A percentile compares a stretch with the other conserved stretches of the same genome.
These are phyloP conservation scores for Phytopythium kandeliae DNA, from an alignment of 352 stramenopile species.

Conservation along the genomic window DNA sequence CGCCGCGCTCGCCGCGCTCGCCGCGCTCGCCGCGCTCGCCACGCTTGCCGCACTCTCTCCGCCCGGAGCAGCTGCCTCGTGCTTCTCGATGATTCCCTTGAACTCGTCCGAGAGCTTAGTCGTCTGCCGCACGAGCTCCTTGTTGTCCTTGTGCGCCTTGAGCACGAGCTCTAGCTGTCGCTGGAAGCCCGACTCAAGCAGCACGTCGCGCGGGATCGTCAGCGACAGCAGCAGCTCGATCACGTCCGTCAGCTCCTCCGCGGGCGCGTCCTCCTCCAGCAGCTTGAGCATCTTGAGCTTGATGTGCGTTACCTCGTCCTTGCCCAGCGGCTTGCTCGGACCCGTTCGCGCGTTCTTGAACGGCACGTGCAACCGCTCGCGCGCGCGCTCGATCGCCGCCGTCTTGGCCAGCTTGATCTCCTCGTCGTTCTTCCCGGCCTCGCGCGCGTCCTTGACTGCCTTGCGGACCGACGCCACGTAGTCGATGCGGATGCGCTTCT, in stretches of 20 bases:
- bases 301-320: conserved; percentile 78
- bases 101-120: conserved; percentile 79
- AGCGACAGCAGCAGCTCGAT: conserved; percentile 78
- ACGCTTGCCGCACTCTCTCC: too few relatives aligned
- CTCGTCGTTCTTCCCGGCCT: conserved; percentile 71
- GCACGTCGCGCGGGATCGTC: conserved; percentile 64
- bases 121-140: conserved; percentile 78
- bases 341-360: conserved; percentile 74
- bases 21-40: too few relatives aligned
- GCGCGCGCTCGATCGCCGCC: conserved; percentile 68
- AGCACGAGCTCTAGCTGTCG: conserved; percentile 69
- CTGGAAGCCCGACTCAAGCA: conserved; percentile 71
- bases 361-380: conserved; percentile 70
- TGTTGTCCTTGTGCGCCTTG: conserved; percentile 83
- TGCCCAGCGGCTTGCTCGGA: conserved; percentile 69
- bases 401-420: conserved; percentile 64
- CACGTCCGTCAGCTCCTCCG: conserved; percentile 75
- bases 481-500: conserved; percentile 84
- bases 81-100: conserved; percentile 52
- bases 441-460: conserved; percentile 65
- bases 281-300: conserved; percentile 85
- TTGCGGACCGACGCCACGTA: conserved; percentile 83
- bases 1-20: too few relatives aligned
- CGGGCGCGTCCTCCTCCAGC: conserved; percentile 71
- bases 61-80: conserved; percentile 28